Conservation (phyloP, 1,284 basidiomycete genomes). For the Neonothopanus nambi region DNA sequence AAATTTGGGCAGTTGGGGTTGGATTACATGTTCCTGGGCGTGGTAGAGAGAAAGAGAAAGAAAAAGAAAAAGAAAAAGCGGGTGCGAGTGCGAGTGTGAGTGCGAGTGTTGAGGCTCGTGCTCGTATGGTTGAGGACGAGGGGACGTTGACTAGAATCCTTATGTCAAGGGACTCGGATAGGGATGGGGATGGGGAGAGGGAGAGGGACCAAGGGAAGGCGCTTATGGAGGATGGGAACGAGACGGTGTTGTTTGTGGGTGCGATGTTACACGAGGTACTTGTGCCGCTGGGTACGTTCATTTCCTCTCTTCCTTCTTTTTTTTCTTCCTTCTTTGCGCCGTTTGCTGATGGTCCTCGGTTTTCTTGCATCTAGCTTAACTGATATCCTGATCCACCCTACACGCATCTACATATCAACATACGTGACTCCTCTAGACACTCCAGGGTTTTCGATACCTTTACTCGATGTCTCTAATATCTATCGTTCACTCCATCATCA, state of each 20-base stretch:
- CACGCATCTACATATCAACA: slow-evolving; percentile 37
- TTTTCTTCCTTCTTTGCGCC: too few species aligned
- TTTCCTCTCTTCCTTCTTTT: too few species aligned
- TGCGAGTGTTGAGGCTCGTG: slow-evolving; percentile 17
- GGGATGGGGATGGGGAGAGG: slow-evolving; percentile 1
- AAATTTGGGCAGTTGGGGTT: slow-evolving; percentile 50
- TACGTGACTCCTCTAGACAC: slow-evolving; percentile 43
- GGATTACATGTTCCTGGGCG: too few species aligned
- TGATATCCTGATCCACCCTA: slow-evolving; percentile 27
- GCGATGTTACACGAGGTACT: slow-evolving; percentile 46
- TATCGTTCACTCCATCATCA: slow-evolving; percentile 18
- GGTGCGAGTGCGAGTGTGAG: slow-evolving; percentile 24
- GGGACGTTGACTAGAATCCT: slow-evolving; percentile 37
- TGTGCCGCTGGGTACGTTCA: slow-evolving; percentile 38
- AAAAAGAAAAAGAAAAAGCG: slow-evolving; percentile 21
- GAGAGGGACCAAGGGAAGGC: too few species aligned
- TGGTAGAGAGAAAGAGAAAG: slow-evolving; percentile 34
- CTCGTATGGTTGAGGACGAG: slow-evolving; percentile 29
- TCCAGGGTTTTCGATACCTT: slow-evolving; percentile 38
- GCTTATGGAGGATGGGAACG: slow-evolving; percentile 24
- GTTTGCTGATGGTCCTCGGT: too few species aligned
- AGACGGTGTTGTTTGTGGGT: slow-evolving; percentile 45
- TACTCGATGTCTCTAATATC: slow-evolving; percentile 32
- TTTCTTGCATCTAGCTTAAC: too few species aligned
- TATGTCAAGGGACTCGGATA: slow-evolving; percentile 13